These are phyloP conservation scores for Coniosporium tulheliwenetii DNA, from an alignment of 2,329 filamentous ascomycete genomes.

Conservation along the genomic window DNA sequence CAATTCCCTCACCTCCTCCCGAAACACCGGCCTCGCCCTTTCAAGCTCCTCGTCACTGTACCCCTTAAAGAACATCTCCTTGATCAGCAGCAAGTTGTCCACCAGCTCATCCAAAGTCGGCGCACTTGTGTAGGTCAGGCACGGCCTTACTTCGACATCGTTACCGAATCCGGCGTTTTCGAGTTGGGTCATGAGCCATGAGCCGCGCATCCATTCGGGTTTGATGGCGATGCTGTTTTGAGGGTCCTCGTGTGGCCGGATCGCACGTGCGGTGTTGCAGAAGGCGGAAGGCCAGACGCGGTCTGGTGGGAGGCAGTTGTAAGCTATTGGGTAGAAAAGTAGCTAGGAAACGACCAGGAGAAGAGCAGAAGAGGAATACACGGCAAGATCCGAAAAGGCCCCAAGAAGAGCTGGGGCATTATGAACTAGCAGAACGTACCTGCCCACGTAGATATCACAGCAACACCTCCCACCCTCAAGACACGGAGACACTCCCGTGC, in stretches of 20 bases:
- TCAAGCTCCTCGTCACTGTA: slow-evolving; percentile 1
- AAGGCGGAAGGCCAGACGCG: not conserved
- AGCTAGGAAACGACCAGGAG: too few relatives aligned
- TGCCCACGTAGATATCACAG: not conserved
- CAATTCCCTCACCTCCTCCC: not conserved
- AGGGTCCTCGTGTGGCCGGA: not conserved
- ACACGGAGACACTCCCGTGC: not conserved
- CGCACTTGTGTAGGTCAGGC: not conserved
- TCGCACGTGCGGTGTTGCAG: not conserved
- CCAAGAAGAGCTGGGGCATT: too few relatives aligned
- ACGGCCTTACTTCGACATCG: not conserved
- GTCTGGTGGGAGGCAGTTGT: not conserved
- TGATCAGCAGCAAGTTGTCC: slow-evolving; percentile 1
- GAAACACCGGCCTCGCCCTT: not conserved
- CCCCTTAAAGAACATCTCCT: slow-evolving; percentile 1
- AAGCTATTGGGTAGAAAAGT: not conserved
- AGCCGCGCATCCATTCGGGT: not conserved
- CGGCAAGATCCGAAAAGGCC: too few relatives aligned
- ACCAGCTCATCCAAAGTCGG: slow-evolving; percentile 1
- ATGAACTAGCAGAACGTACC: too few relatives aligned
- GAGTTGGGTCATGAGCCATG: not conserved
- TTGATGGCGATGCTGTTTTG: not conserved
- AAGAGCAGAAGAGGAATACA: not conserved
- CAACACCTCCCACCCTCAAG: not conserved
- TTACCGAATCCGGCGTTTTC: not conserved